phyloP scores from a whole-genome alignment of 2,329 filamentous ascomycete species.

The Colletotrichum sansevieriae region DNA sequence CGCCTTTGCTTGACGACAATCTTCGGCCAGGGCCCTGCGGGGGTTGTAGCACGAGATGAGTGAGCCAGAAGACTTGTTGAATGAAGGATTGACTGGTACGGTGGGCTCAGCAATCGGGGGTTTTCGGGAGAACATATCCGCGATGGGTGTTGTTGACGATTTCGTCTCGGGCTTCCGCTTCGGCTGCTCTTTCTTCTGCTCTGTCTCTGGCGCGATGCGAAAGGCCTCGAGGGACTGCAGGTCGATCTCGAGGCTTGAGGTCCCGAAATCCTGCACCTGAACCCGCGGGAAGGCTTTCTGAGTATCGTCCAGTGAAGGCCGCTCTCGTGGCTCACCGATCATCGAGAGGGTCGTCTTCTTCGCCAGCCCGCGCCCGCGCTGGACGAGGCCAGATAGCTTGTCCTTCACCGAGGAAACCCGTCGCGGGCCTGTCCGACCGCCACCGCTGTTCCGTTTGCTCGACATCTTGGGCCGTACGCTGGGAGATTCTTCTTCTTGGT shows the following conservation, averaged over 20 bases:
- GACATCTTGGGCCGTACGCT: conserved; percentile 24
- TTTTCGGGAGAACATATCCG: conserved; percentile 34
- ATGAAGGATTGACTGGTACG: not conserved
- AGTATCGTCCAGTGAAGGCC: conserved; percentile 24
- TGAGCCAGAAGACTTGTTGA: conserved; percentile 16
- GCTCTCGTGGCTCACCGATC: conserved; percentile 23
- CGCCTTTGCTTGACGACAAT: too few relatives aligned
- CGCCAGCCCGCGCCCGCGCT: conserved; percentile 27
- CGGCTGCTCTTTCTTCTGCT: not conserved
- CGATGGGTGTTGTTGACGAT: conserved; percentile 34
- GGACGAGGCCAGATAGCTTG: conserved; percentile 32
- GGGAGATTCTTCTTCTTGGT: conserved; percentile 11
- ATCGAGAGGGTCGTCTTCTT: conserved; percentile 36
- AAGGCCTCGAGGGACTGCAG: conserved; percentile 34
- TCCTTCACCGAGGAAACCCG: conserved; percentile 34
- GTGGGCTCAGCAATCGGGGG: not conserved
- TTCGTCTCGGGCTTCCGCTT: conserved; percentile 2
- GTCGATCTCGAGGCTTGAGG: conserved; percentile 33
- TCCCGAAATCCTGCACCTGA: conserved; percentile 35
- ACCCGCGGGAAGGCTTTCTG: conserved; percentile 24
- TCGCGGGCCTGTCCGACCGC: conserved; percentile 25
- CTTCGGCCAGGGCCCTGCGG: too few relatives aligned
- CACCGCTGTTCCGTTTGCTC: conserved; percentile 33
- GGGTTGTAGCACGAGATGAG: not conserved
- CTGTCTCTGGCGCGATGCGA: conserved; percentile 12